Percentiles rank a stretch among this genome's conserved stretches.
Evolutionary conservation across 306 rosid genomes (phyloP).

Genomic region (Macrotyloma uniflorum): DNA sequence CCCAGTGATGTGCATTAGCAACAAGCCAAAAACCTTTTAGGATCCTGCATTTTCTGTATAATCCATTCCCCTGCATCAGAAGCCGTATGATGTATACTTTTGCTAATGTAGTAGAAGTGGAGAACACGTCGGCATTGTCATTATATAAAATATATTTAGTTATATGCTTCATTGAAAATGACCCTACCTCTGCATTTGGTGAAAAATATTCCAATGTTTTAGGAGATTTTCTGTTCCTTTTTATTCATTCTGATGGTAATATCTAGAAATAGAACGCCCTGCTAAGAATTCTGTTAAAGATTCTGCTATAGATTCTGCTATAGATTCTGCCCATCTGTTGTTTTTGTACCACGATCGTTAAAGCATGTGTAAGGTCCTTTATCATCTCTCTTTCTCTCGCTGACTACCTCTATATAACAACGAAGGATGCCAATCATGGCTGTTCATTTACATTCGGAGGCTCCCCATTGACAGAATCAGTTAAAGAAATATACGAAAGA

Average conservation of each 20-base stretch:
- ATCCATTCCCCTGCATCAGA: constrained; percentile 35
- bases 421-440: neutral
- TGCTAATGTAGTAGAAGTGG: neutral
- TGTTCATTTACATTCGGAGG: neutral
- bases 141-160: constrained; percentile 26
- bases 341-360: neutral
- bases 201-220: neutral
- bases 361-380: neutral
- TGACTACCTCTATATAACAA: neutral
- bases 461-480: neutral
- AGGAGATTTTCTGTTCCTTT: constrained; percentile 21
- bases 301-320: no score
- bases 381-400: neutral
- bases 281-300: neutral
- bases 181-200: constrained; percentile 32
- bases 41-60: constrained; percentile 40
- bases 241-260: neutral
- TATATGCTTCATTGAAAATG: constrained; percentile 19
- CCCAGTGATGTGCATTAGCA: constrained; percentile 57
- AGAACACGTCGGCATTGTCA: constrained; percentile 38
- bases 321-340: neutral
- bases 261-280: neutral
- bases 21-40: constrained; percentile 28
- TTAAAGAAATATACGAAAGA: neutral
- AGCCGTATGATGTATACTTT: constrained; percentile 32